Conservation (phyloP, 352 stramenopile species). For the Phytophthora parvispora region DNA sequence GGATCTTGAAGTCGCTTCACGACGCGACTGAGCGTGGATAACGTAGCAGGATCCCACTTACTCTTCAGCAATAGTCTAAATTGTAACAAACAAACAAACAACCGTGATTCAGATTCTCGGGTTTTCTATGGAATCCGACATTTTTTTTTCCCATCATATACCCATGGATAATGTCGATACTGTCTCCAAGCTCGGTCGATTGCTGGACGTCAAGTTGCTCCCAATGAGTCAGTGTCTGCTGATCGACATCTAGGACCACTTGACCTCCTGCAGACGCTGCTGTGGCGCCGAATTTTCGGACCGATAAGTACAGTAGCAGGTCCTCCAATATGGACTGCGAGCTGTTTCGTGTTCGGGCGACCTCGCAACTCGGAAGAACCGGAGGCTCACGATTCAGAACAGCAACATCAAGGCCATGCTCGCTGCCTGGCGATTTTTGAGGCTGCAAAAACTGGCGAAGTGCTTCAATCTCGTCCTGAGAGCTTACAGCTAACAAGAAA, state of each 20-base stretch:
- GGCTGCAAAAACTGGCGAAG: conserved; percentile 9
- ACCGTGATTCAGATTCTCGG: background rate
- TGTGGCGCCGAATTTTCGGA: conserved; percentile 20
- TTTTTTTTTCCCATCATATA: too few species aligned
- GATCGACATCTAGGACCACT: conserved; percentile 13
- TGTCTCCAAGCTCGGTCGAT: conserved; percentile 1
- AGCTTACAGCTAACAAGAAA: conserved; percentile 14
- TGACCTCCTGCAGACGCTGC: conserved; percentile 3
- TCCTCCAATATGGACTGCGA: conserved; percentile 44
- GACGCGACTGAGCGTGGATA: conserved; percentile 21
- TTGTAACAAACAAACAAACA: conserved; percentile 6
- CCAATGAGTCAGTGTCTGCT: conserved; percentile 16
- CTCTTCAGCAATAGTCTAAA: conserved; percentile 26
- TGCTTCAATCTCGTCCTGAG: conserved; percentile 17
- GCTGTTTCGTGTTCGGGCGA: conserved; percentile 8
- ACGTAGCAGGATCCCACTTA: conserved; percentile 23
- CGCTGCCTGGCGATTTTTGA: background rate
- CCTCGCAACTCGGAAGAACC: background rate
- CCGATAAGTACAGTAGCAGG: conserved; percentile 36
- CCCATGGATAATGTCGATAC: conserved; percentile 16
- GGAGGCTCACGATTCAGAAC: conserved; percentile 18
- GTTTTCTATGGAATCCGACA: too few species aligned
- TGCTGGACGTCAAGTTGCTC: background rate
- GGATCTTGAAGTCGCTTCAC: conserved; percentile 49
- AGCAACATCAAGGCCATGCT: conserved; percentile 7